phyloP scores from a whole-genome alignment of 805 yeast species.

The Clavispora carvajalis region DNA sequence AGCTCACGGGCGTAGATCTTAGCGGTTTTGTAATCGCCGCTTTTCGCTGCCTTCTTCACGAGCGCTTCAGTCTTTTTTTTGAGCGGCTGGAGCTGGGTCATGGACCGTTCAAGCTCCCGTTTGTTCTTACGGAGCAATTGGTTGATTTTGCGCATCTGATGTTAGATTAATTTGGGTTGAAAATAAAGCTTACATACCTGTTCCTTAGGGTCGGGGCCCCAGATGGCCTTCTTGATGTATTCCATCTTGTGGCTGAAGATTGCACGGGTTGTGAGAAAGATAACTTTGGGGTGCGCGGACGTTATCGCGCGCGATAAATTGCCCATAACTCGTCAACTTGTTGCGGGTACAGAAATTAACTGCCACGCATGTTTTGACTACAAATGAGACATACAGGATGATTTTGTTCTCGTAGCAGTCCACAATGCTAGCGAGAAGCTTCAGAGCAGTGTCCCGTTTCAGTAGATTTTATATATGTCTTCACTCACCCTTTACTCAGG shows the following conservation, averaged over 20 bases:
- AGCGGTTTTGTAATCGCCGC: conserved; percentile 72
- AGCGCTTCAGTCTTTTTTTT: conserved; percentile 74
- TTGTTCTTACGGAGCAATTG: conserved; percentile 75
- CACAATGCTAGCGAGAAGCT: too few relatives aligned
- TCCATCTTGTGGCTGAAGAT: conserved; percentile 49
- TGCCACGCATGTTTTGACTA: too few relatives aligned
- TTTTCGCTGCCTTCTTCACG: conserved; percentile 69
- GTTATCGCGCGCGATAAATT: not conserved
- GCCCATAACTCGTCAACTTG: too few relatives aligned
- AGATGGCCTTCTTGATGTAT: conserved; percentile 75
- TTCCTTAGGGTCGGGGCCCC: conserved; percentile 97
- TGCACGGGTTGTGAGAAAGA: not conserved
- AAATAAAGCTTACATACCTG: conserved; percentile 57
- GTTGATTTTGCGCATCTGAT: conserved; percentile 66
- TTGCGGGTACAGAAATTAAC: too few relatives aligned
- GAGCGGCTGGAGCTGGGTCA: conserved; percentile 50
- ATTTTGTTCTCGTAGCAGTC: too few relatives aligned
- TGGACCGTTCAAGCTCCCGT: conserved; percentile 76
- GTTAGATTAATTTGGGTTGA: conserved; percentile 6
- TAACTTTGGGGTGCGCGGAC: not conserved
- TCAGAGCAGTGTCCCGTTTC: not conserved
- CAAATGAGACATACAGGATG: too few relatives aligned
- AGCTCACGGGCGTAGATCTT: conserved; percentile 78
- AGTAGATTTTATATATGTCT: too few relatives aligned
- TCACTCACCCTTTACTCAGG: not conserved